These are phyloP conservation scores for Erythrobasidium hasegawianum DNA, from an alignment of 1,284 basidiomycete genomes.

Conservation along the genomic window DNA sequence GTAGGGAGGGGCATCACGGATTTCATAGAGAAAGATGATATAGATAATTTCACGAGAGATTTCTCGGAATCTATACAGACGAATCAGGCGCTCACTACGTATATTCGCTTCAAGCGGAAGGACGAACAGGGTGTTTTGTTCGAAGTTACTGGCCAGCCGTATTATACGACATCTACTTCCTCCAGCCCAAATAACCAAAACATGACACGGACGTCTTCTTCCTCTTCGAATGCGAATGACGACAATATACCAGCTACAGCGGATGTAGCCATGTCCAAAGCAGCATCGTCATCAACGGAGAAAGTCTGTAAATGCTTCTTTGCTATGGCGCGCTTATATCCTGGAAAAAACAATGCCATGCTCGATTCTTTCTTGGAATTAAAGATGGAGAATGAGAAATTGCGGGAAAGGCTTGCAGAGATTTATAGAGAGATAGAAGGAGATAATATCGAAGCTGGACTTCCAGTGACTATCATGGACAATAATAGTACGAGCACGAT, in stretches of 20 bases:
- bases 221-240: neutral
- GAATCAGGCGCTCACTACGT: slow-evolving; percentile 58
- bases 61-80: slow-evolving; percentile 59
- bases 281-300: neutral
- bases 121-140: slow-evolving; percentile 57
- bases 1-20: slow-evolving; percentile 63
- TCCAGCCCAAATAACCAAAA: neutral
- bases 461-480: too few species aligned
- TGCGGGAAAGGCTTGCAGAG: slow-evolving; percentile 49
- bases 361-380: slow-evolving; percentile 71
- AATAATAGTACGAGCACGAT: too few species aligned
- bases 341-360: slow-evolving; percentile 67
- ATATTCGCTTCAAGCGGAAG: slow-evolving; percentile 61
- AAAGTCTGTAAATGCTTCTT: slow-evolving; percentile 58
- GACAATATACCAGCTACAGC: neutral
- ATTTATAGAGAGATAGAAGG: slow-evolving; percentile 45
- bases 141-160: slow-evolving; percentile 66
- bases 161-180: slow-evolving; percentile 51
- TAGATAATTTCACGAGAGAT: slow-evolving; percentile 56
- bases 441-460: neutral
- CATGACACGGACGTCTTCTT: neutral
- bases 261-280: neutral
- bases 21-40: slow-evolving; percentile 64
- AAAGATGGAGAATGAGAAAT: slow-evolving; percentile 68
- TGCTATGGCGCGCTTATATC: slow-evolving; percentile 69